phyloP scores from a whole-genome alignment of 2,329 filamentous ascomycete genomes.

The Lachnellula subtilissima region DNA sequence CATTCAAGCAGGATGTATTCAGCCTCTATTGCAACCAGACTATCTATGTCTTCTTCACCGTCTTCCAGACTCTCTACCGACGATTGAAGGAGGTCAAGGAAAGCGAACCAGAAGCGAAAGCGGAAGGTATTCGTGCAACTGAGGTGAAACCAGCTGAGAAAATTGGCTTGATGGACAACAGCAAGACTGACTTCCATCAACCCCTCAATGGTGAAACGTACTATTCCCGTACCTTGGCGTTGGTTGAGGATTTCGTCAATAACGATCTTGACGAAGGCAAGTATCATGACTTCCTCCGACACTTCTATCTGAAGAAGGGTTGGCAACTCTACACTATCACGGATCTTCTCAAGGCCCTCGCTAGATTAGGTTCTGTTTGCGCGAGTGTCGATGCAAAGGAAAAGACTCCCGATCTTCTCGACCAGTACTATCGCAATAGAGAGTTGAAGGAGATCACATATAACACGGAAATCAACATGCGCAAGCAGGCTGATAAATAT shows the following conservation, averaged over 20 bases:
- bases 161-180: conserved; percentile 77
- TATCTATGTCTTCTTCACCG: conserved; percentile 90
- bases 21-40: conserved; percentile 89
- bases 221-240: conserved; percentile 78
- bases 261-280: conserved; percentile 76
- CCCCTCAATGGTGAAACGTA: conserved; percentile 60
- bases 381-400: conserved; percentile 85
- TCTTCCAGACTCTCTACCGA: conserved; percentile 87
- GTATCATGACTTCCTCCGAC: conserved; percentile 85
- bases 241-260: conserved; percentile 82
- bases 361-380: conserved; percentile 76
- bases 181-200: conserved; percentile 69
- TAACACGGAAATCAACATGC: conserved; percentile 81
- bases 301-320: conserved; percentile 84
- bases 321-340: conserved; percentile 94
- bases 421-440: conserved; percentile 78
- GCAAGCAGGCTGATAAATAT: conserved; percentile 88
- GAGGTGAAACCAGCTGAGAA: conserved; percentile 75
- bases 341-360: conserved; percentile 77
- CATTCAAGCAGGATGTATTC: conserved; percentile 75
- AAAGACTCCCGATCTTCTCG: conserved; percentile 85
- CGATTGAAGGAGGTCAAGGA: conserved; percentile 80
- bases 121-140: conserved; percentile 69
- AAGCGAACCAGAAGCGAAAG: conserved; percentile 66
- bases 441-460: conserved; percentile 82